These are phyloP conservation scores for Aspergillus hortae DNA, from an alignment of 2,329 filamentous ascomycete genomes.

Conservation along the genomic window DNA sequence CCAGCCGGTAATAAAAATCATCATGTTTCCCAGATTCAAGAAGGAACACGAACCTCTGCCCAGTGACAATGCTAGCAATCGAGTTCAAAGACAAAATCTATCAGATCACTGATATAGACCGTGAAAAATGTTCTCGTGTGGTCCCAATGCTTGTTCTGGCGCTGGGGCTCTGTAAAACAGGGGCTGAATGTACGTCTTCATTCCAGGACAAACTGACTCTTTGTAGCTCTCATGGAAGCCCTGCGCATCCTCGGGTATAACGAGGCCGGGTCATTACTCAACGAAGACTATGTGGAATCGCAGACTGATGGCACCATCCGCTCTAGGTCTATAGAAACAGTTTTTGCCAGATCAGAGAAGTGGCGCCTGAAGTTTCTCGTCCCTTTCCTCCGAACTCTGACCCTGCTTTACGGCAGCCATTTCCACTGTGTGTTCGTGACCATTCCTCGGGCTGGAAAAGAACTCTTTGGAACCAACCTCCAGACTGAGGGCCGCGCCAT, in stretches of 20 bases:
- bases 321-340: not conserved
- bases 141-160: constrained; percentile 65
- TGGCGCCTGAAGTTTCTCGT: not conserved
- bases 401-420: not conserved
- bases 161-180: constrained; percentile 63
- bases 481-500: not conserved
- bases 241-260: constrained; percentile 50
- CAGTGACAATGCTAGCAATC: not conserved
- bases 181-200: constrained; percentile 56
- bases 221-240: constrained; percentile 49
- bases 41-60: not conserved
- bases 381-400: not conserved
- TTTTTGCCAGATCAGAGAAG: not conserved
- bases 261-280: constrained; percentile 40
- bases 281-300: not conserved
- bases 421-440: not conserved
- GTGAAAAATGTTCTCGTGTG: constrained; percentile 1
- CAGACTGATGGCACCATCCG: constrained; percentile 33
- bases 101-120: constrained; percentile 6
- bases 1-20: too few relatives aligned
- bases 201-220: not conserved
- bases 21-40: too few relatives aligned
- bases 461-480: not conserved
- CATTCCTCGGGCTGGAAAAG: not conserved
- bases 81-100: not conserved